Base-by-base conservation (phyloP, 116 monocot species). In the Cymodocea nodosa region DNA sequence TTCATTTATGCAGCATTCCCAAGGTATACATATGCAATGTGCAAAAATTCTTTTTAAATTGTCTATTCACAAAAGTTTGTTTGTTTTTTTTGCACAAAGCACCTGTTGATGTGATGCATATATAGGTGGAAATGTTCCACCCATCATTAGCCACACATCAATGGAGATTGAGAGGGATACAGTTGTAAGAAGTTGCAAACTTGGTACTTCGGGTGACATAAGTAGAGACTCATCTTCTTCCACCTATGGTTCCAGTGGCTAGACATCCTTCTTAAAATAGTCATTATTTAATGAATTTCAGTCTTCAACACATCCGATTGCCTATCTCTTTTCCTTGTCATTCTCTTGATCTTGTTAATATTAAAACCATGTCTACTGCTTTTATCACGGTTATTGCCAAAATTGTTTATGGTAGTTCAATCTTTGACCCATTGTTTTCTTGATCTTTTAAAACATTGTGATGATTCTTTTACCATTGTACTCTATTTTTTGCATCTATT, bases 91-190 rank as follows among this genome's bases (percentile, higher is more conserved):
- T 34, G 15, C 70, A 89, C 30, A 30, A 30, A 30, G 30, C 30
- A 30, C 30, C 30, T 30, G 30, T 30, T 30, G 30, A 30, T 30
- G 30, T 30, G 90, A 90, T 76, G 81, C 90, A 25, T 90, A 90
- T 74, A 90, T 90, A 56, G 80, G 76, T 58, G 87, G 76, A 19
- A 81, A 81, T 78, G 90, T 85, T 73, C 85, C 69, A 70, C 90
- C 83, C 15, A 53, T 87, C 17, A 60, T 82, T 54, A 83, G 72
- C 68, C 83, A 79, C 61, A 81, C 94, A 75, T 87, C 83, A 8
- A 76, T 83, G 50, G 94, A 81, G 73, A 85, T 87, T 62, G 83
- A 81, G 51, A 90, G 83, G 65, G 86, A 82, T 68, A 71, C 75
- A 37, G 68, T 68, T 22, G 66, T 49, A 0, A 74, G 66, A 77